Base-by-base conservation (phyloP, 2,329 filamentous ascomycete genomes). In the Passalora sequoiae region DNA sequence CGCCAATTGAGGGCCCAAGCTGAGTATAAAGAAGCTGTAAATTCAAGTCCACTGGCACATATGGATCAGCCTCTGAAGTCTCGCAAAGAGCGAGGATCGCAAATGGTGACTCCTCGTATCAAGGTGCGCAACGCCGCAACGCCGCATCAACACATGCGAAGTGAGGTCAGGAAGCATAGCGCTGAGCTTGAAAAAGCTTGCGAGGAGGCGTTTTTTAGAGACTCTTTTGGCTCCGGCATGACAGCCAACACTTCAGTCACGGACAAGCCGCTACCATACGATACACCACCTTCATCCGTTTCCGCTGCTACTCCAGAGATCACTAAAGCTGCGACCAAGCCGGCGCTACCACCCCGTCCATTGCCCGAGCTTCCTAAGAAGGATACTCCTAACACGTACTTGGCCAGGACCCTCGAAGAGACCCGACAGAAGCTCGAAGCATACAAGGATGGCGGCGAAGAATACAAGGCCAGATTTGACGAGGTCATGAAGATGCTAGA, bases 141-240 rank as follows among this genome's bases (percentile, higher is more conserved):
- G 32, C 71, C 70, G 1, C 72, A 68, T 42, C 70, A 75, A 28
- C 69, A 72, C 36, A 83, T 80, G 66, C 82, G 79, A 55, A 87
- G 89, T 46, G 89, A 95, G 61, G 77, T 92, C 41, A 77, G 87
- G 5, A 83, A 91, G 56, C 84, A 94, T 44, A 94, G 88, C 55
- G 80, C 78, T 56, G 88, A 88, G 57, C 81, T 96, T 49, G 87
- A 88, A 38, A 87, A 88, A 64, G 86, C 92, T 46, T 94, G 89
- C 59, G 89, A 97, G 59, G 86, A 92, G 58, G 89, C 89, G 1
- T 96, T 97, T 69, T 89, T 87, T 60, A 81, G 84, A 55, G 75
- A 69, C 42, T 83, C 74, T 1, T 65, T 75, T 16, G 71, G 71
- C 32, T 75, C 76, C 2, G 78, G 72, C 38, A 64, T 66, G 19